Evolutionary conservation across 2,329 filamentous ascomycete species (phyloP).

Genomic region (Hypocrella siamensis): DNA sequence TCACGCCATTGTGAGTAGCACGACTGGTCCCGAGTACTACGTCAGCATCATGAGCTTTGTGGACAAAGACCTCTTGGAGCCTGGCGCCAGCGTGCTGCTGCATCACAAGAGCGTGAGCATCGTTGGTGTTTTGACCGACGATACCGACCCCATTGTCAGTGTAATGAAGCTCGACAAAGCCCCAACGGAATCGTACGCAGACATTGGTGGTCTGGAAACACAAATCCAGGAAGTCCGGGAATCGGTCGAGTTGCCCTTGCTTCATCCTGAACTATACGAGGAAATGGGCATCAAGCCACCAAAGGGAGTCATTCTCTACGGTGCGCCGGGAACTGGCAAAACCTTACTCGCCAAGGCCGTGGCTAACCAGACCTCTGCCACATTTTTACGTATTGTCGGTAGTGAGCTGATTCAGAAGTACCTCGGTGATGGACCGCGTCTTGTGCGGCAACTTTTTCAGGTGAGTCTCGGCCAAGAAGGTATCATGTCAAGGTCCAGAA

Average conservation of each 20-base stretch:
- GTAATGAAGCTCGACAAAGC: conserved; percentile 99
- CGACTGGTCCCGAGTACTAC: conserved; percentile 95
- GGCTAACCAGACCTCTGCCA: conserved; percentile 96
- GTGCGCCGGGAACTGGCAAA: conserved; percentile 92
- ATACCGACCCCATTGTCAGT: conserved; percentile 85
- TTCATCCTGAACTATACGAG: conserved; percentile 95
- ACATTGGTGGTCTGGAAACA: conserved; percentile 87
- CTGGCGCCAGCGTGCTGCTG: conserved; percentile 83
- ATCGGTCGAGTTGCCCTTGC: conserved; percentile 84
- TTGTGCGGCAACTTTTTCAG: conserved; percentile 93
- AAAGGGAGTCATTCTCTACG: conserved; percentile 98
- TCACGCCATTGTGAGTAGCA: conserved; percentile 95
- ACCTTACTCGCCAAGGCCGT: conserved; percentile 92
- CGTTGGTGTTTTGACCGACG: conserved; percentile 90
- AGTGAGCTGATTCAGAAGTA: conserved; percentile 98
- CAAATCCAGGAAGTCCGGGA: conserved; percentile 98
- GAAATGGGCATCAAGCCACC: conserved; percentile 99
- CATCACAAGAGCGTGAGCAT: conserved; percentile 98
- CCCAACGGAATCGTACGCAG: conserved; percentile 92
- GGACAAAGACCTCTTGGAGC: conserved; percentile 94
- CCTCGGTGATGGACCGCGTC: conserved; percentile 81
- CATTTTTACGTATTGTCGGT: conserved; percentile 92
- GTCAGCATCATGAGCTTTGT: conserved; percentile 99
- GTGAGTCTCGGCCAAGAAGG: conserved; percentile 21
- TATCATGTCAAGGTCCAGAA: too few relatives aligned